Base-by-base conservation (phyloP, 176 grass and related monocot genomes). In the Bromus sterilis region DNA sequence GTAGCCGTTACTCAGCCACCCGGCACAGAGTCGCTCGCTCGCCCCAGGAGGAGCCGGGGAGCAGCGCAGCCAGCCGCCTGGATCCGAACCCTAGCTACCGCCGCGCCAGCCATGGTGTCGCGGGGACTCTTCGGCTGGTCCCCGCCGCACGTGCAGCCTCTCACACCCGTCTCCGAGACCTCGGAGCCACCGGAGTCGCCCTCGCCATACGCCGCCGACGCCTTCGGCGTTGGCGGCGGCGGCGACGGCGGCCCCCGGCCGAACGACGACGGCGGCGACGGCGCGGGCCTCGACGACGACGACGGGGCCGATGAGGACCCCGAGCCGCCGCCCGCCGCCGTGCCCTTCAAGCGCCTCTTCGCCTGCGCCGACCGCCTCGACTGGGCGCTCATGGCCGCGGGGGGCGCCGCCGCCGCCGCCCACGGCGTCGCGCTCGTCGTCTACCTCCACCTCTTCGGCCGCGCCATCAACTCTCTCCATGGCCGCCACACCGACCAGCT, bases 131-230 rank as follows among this genome's bases (percentile, higher is more conserved):
- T 99, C 89, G 91, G 96, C 23, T 99, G 96, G 96, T 99, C 93
- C 72, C 96, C 96, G 88, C 96, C 96, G 36, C 96, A 99, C 89
- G 88, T 93, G 60, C 96, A 99, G 80, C 96, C 96, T 33, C 86
- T 99, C 65, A 99, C 96, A 61, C 96, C 96, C 15, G 96, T 99
- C 66, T 95, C 93, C 21, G 96, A 99, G 79, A 84, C 92, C 75
- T 99, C 96, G 25, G 96, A 99, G 80, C 96, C 96, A 48, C 96
- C 96, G 3, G 96, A 95, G 84, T 99, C 96, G 5, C 96, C 96
- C 43, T 95, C 93, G 2, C 96, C 96, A 46, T 99, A 93, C 81
- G 86, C 88, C 35, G 85, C 84, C 30, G 96, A 99, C 67, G 49
- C 49, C 2, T 41, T 82, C 31, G 75, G 65, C 56, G 73, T 42